Conservation (phyloP, 306 rosid species). For the Ziziphus jujuba region DNA sequence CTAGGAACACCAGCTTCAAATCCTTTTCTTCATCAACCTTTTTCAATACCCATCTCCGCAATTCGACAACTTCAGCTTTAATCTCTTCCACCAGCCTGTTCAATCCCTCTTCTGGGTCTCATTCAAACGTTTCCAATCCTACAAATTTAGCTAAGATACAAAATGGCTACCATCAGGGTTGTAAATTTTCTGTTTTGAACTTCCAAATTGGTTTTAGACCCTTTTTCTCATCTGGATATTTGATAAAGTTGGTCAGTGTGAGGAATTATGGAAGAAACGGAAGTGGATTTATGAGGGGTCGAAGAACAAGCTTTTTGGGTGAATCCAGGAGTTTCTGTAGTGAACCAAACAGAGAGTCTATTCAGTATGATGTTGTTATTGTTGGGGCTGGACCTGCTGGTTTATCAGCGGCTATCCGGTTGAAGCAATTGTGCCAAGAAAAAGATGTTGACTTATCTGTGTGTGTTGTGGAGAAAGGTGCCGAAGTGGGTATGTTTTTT, state of each 20-base stretch:
- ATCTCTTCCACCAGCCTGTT: conserved; percentile 3
- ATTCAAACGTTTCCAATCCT: conserved; percentile 10
- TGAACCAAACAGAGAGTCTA: conserved; percentile 57
- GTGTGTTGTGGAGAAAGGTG: conserved; percentile 90
- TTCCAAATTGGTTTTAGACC: conserved; percentile 11
- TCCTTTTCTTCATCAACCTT: conserved; percentile 4
- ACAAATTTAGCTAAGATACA: background rate
- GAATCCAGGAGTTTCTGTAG: conserved; percentile 44
- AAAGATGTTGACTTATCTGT: conserved; percentile 66
- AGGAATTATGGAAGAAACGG: conserved; percentile 8
- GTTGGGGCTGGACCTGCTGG: conserved; percentile 99
- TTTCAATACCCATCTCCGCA: conserved; percentile 11
- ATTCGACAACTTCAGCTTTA: conserved; percentile 5
- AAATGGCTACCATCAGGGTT: conserved; percentile 25
- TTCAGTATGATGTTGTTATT: conserved; percentile 84
- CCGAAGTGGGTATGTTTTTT: conserved; percentile 75
- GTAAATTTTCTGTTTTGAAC: conserved; percentile 15
- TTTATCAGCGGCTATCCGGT: conserved; percentile 80
- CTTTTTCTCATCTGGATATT: conserved; percentile 26
- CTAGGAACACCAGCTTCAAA: conserved; percentile 3
- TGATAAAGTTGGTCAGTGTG: conserved; percentile 2
- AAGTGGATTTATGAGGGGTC: conserved; percentile 4
- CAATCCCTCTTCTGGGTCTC: background rate
- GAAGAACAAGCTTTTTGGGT: background rate
- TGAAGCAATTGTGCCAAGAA: conserved; percentile 75